A percentile compares a stretch with the other conserved stretches of the same genome.
phyloP scores from a whole-genome alignment of 2,329 filamentous ascomycete species.

The Penicillium psychrosexuale region DNA sequence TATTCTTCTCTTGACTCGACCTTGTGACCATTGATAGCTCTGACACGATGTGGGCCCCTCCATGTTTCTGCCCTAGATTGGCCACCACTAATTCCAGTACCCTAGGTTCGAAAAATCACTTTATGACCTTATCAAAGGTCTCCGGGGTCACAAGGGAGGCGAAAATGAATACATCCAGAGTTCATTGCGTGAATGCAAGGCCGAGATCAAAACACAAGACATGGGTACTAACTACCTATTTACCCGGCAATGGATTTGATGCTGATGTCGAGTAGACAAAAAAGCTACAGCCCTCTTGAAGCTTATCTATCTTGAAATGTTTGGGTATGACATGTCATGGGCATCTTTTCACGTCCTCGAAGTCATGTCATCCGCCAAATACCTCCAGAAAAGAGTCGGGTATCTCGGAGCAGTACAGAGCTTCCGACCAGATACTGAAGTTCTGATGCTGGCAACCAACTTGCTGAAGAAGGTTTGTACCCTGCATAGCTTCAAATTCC shows the following conservation, averaged over 20 bases:
- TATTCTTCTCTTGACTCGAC: background rate
- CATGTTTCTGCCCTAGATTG: background rate
- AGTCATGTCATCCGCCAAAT: slow-evolving; percentile 96
- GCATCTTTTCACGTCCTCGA: slow-evolving; percentile 97
- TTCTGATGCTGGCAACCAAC: slow-evolving; percentile 96
- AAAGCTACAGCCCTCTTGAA: slow-evolving; percentile 96
- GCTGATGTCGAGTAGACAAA: slow-evolving; percentile 59
- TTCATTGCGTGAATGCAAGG: slow-evolving; percentile 89
- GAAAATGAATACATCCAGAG: slow-evolving; percentile 95
- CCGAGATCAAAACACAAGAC: slow-evolving; percentile 87
- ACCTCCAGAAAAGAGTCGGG: slow-evolving; percentile 90
- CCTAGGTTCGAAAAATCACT: slow-evolving; percentile 97
- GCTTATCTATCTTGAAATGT: slow-evolving; percentile 97
- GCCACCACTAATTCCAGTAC: background rate
- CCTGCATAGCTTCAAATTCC: background rate
- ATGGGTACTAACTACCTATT: slow-evolving; percentile 60
- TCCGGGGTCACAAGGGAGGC: slow-evolving; percentile 91
- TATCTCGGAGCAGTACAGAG: slow-evolving; percentile 95
- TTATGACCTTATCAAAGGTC: slow-evolving; percentile 94
- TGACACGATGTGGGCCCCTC: slow-evolving; percentile 1
- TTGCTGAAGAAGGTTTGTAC: slow-evolving; percentile 77
- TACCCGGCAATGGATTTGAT: background rate
- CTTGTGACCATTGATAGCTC: background rate
- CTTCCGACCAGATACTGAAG: slow-evolving; percentile 92
- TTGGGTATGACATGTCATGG: slow-evolving; percentile 99